Evolutionary conservation across 495 filamentous ascomycete species (phyloP).

Genomic region (Penicillium malachiteum): DNA sequence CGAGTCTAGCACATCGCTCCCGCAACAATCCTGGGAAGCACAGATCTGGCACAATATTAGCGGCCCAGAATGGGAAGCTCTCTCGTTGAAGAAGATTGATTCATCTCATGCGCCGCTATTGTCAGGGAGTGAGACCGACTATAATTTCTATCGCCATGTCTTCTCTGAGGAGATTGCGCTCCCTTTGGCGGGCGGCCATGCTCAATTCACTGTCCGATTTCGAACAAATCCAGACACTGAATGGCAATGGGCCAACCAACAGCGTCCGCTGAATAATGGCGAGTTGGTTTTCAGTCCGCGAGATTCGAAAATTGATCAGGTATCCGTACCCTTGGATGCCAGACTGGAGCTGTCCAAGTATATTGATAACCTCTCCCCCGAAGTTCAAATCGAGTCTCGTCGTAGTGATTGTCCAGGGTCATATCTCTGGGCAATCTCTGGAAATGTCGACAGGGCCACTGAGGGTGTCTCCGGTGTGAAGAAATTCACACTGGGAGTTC

Average conservation of each 20-base stretch:
- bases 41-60: constrained; percentile 72
- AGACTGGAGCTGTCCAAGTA: constrained; percentile 55
- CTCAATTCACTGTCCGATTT: constrained; percentile 76
- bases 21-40: constrained; percentile 64
- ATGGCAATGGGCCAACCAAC: constrained; percentile 78
- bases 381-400: constrained; percentile 54
- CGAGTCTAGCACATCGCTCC: constrained; percentile 57
- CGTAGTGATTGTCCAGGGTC: constrained; percentile 70
- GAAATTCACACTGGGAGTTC: constrained; percentile 60
- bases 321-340: constrained; percentile 7
- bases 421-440: constrained; percentile 66
- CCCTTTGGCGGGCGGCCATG: constrained; percentile 27
- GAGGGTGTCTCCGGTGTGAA: constrained; percentile 55
- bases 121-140: constrained; percentile 19
- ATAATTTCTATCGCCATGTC: constrained; percentile 38
- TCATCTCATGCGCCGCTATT: constrained; percentile 33
- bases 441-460: constrained; percentile 50
- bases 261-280: constrained; percentile 60
- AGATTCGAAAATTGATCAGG: constrained; percentile 6
- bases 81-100: constrained; percentile 30
- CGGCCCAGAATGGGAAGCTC: constrained; percentile 35
- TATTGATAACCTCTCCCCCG: constrained; percentile 57
- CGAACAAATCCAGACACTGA: constrained; percentile 49
- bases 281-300: constrained; percentile 45
- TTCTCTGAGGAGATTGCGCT: constrained; percentile 35